Evolutionary conservation across 345 rosid genomes (phyloP).

Genomic region (Gossypium anomalum): DNA sequence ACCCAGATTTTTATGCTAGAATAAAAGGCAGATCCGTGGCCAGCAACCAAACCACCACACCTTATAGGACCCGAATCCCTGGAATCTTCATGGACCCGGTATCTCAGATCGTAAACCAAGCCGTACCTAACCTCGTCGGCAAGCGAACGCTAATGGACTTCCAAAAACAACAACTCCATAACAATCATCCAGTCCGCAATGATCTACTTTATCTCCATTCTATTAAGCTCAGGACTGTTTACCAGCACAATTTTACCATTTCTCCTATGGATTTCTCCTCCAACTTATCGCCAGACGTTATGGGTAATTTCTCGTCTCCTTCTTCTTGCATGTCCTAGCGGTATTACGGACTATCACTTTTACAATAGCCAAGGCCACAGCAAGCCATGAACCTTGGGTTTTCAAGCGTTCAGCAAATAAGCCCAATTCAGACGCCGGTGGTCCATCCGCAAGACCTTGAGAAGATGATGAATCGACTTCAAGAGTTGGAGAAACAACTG

Average conservation of each 20-base stretch:
- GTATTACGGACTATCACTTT: constrained; percentile 45
- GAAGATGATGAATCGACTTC: constrained; percentile 69
- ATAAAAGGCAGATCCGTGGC: constrained; percentile 50
- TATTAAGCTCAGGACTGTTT: constrained; percentile 53
- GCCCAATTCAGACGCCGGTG: constrained; percentile 32
- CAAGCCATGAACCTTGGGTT: constrained; percentile 18
- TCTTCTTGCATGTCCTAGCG: constrained; percentile 28
- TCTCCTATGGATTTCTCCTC: constrained; percentile 39
- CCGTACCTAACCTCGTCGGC: constrained; percentile 36
- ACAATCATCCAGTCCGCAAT: constrained; percentile 36
- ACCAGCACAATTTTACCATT: constrained; percentile 31
- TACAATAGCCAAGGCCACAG: constrained; percentile 44
- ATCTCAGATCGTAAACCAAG: constrained; percentile 50
- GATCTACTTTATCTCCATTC: constrained; percentile 49
- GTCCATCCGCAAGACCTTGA: constrained; percentile 39
- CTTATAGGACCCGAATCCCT: constrained; percentile 48
- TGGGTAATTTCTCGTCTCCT: constrained; percentile 21
- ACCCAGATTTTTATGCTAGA: constrained; percentile 50
- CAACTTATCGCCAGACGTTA: constrained; percentile 15
- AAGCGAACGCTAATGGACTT: constrained; percentile 70
- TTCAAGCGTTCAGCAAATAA: constrained; percentile 31
- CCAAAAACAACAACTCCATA: constrained; percentile 36
- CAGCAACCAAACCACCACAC: constrained; percentile 27
- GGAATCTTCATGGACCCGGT: constrained; percentile 55
- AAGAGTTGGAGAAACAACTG: constrained; percentile 79